Percentiles rank a stretch among this genome's conserved stretches.
Evolutionary conservation across 2,329 filamentous ascomycete species (phyloP).

Genomic region (Beauveria sp.): DNA sequence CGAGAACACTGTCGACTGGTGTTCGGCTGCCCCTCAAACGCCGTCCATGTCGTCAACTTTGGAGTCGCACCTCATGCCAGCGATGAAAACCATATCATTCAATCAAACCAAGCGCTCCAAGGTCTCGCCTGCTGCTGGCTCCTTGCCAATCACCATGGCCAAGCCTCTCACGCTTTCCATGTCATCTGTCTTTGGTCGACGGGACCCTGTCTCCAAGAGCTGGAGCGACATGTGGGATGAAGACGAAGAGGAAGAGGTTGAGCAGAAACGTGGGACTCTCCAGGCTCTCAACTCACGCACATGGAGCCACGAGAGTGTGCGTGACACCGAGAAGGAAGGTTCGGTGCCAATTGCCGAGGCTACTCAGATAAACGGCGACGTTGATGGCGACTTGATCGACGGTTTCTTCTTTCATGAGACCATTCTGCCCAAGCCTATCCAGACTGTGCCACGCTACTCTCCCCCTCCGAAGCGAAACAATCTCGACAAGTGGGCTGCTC

Average conservation of each 20-base stretch:
- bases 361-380: constrained; percentile 36
- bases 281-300: constrained; percentile 66
- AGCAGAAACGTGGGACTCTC: constrained; percentile 42
- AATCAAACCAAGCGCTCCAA: constrained; percentile 34
- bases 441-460: constrained; percentile 46
- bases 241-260: constrained; percentile 63
- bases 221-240: constrained; percentile 96
- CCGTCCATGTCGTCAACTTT: constrained; percentile 78
- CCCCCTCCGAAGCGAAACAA: constrained; percentile 55
- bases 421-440: constrained; percentile 28
- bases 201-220: constrained; percentile 86
- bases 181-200: constrained; percentile 71
- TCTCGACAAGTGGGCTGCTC: constrained; percentile 80
- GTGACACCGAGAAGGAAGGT: constrained; percentile 18
- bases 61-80: constrained; percentile 73
- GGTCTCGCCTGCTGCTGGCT: constrained; percentile 54
- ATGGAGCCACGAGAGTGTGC: constrained; percentile 69
- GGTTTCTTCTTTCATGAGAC: constrained; percentile 69
- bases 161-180: constrained; percentile 66
- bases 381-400: constrained; percentile 60
- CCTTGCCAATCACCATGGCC: constrained; percentile 72
- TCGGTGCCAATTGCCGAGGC: constrained; percentile 16
- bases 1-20: constrained; percentile 67
- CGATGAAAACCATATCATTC: constrained; percentile 66
- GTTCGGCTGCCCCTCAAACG: constrained; percentile 65